Evolutionary conservation across 139 green algal species (phyloP).

Genomic region (Chlamydomonas schloesseri): DNA sequence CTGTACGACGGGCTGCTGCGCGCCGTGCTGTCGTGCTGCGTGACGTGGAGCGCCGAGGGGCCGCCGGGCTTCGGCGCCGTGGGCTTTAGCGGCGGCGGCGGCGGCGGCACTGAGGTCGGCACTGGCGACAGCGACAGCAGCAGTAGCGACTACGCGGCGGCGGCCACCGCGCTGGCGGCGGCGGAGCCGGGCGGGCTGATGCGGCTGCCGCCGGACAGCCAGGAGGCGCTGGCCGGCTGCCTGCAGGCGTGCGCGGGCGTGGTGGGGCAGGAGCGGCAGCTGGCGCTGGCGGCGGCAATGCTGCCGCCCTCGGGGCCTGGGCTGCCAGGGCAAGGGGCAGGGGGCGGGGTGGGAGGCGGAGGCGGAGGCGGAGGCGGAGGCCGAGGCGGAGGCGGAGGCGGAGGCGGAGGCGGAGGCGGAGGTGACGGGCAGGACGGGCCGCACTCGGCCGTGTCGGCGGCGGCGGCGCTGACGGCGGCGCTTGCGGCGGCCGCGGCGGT

Average conservation of each 20-base stretch:
- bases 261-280: slow-evolving; percentile 6
- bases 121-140: background rate
- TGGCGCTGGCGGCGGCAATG: background rate
- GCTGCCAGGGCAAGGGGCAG: no score
- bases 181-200: slow-evolving; percentile 1
- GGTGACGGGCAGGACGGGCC: background rate
- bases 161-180: background rate
- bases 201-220: slow-evolving; percentile 2
- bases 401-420: background rate
- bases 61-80: background rate
- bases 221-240: slow-evolving; percentile 3
- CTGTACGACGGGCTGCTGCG: slow-evolving; percentile 26
- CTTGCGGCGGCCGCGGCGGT: slow-evolving; percentile 15
- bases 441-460: background rate
- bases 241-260: slow-evolving; percentile 34
- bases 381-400: background rate
- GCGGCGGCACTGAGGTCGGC: background rate
- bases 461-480: slow-evolving; percentile 10
- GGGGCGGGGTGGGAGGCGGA: no score
- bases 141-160: background rate
- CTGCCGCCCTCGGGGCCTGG: no score
- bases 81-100: background rate
- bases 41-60: background rate
- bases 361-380: background rate
- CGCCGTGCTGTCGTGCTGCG: slow-evolving; percentile 39